These are phyloP conservation scores for Oemleria cerasiformis DNA, from an alignment of 306 rosid species.

Conservation along the genomic window DNA sequence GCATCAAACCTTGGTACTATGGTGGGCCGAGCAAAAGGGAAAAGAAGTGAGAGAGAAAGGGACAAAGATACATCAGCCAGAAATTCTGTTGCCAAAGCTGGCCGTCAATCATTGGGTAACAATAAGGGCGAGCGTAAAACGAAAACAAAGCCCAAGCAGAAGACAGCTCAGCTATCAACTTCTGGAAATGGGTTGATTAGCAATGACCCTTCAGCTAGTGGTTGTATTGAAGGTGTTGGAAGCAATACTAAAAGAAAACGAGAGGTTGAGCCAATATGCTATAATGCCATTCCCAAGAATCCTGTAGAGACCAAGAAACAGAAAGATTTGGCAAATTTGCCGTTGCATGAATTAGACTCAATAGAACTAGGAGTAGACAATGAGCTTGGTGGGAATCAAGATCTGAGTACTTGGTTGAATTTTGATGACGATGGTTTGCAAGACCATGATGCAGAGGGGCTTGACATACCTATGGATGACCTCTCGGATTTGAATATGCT, in stretches of 20 bases:
- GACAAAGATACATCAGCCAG: conserved; percentile 50
- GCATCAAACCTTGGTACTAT: conserved; percentile 44
- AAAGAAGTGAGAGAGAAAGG: conserved; percentile 76
- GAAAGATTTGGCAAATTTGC: conserved; percentile 42
- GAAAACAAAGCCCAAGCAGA: conserved; percentile 76
- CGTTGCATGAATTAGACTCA: conserved; percentile 56
- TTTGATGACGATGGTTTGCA: conserved; percentile 61
- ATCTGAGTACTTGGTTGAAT: conserved; percentile 65
- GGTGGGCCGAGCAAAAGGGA: conserved; percentile 60
- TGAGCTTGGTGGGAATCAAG: conserved; percentile 58
- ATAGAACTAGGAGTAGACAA: conserved; percentile 54
- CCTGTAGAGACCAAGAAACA: conserved; percentile 42
- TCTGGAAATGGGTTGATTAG: conserved; percentile 51
- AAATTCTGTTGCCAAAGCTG: conserved; percentile 44
- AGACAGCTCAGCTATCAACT: conserved; percentile 52
- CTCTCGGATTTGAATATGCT: conserved; percentile 59
- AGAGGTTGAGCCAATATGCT: conserved; percentile 34
- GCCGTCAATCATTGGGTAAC: conserved; percentile 47
- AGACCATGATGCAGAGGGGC: conserved; percentile 57
- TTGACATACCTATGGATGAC: conserved; percentile 90
- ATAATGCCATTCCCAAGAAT: conserved; percentile 23
- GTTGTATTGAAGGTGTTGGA: conserved; percentile 37
- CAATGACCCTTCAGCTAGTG: conserved; percentile 37
- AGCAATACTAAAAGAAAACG: conserved; percentile 26
- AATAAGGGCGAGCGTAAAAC: conserved; percentile 60